Conservation (phyloP, 768 basidiomycete species). For the Phaeotremella fagi region DNA sequence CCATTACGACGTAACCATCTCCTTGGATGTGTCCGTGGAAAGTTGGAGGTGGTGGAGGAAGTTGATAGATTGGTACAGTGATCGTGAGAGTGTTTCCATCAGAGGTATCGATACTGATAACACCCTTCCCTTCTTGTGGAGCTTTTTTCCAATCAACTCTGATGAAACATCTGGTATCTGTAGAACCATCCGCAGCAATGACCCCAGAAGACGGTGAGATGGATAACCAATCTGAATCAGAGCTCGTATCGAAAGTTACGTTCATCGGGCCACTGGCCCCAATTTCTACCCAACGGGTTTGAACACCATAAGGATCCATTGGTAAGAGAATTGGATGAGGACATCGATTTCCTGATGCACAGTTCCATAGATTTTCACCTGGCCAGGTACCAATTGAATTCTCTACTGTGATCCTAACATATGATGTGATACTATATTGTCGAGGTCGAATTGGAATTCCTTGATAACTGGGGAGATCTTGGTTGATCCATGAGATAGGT, state of each 20-base stretch:
- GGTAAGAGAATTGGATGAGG: constrained; percentile 50
- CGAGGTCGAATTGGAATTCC: constrained; percentile 28
- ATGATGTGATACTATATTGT: constrained; percentile 56
- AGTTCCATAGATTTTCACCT: constrained; percentile 63
- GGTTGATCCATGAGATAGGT: constrained; percentile 26
- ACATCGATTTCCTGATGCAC: constrained; percentile 48
- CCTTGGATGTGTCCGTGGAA: constrained; percentile 60
- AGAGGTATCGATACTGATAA: constrained; percentile 12
- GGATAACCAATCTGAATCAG: constrained; percentile 57
- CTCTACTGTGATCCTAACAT: constrained; percentile 63
- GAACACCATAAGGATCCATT: constrained; percentile 59
- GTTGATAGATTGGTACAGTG: constrained; percentile 19
- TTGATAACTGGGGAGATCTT: constrained; percentile 58
- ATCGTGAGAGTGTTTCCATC: constrained; percentile 33
- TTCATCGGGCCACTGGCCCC: constrained; percentile 59
- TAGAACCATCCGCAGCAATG: constrained; percentile 49
- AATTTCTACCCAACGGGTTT: constrained; percentile 60
- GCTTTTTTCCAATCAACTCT: constrained; percentile 59
- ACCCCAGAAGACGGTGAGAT: constrained; percentile 54
- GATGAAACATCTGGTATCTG: constrained; percentile 58
- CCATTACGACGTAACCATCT: constrained; percentile 61
- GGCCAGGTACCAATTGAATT: constrained; percentile 63
- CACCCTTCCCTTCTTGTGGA: neutral
- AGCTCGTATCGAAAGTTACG: constrained; percentile 56
- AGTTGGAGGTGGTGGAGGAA: constrained; percentile 12